A percentile compares a stretch with the other conserved stretches of the same genome.
phyloP scores from a whole-genome alignment of 208 protist genomes.

The Leishmania tarentolae region DNA sequence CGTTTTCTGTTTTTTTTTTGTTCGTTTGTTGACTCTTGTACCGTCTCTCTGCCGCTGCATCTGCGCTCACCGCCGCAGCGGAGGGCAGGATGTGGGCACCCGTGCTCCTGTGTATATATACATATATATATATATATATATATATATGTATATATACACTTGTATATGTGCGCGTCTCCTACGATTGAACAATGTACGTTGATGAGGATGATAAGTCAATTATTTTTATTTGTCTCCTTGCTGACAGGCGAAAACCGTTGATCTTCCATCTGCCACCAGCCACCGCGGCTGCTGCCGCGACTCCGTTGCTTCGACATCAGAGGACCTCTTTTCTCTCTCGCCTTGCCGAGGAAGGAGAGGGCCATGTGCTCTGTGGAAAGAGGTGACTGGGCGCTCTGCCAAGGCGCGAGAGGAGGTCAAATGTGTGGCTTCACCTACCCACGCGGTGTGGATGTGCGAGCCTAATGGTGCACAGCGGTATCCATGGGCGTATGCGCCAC shows the following conservation, averaged over 20 bases:
- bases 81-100: not conserved
- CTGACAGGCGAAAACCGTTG: not conserved
- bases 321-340: not conserved
- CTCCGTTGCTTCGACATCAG: not conserved
- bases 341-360: not conserved
- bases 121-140: not conserved
- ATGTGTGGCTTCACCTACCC: not conserved
- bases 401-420: not conserved
- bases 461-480: not conserved
- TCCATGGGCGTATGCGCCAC: not conserved
- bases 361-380: not conserved
- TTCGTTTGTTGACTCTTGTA: not conserved
- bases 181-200: not conserved
- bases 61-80: not conserved
- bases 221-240: not conserved
- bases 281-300: not conserved
- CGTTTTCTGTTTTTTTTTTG: not conserved
- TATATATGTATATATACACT: not conserved
- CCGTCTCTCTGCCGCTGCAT: not conserved
- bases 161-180: not conserved
- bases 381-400: not conserved
- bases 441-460: not conserved
- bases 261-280: not conserved
- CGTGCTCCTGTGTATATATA: not conserved
- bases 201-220: not conserved